phyloP scores from a whole-genome alignment of 2,329 filamentous ascomycete genomes.

The Beauveria scarabaeidicola region DNA sequence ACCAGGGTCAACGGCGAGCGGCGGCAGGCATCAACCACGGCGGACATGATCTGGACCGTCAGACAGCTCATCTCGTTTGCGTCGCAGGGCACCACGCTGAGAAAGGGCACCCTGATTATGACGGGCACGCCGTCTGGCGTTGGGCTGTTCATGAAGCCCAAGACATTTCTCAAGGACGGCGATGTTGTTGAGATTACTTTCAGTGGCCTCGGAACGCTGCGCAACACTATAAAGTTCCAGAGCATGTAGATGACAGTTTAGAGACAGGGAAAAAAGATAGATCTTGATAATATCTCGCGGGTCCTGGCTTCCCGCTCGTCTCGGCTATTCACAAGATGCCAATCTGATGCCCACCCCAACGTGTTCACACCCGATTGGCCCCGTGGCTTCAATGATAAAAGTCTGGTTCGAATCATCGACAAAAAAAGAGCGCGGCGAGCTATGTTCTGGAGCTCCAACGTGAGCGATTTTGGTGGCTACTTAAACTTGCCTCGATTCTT shows the following conservation, averaged over 20 bases:
- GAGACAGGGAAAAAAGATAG: not conserved
- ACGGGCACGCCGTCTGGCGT: constrained; percentile 39
- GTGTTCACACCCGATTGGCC: too few relatives aligned
- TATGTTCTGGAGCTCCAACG: too few relatives aligned
- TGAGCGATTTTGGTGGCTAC: too few relatives aligned
- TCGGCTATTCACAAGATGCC: too few relatives aligned
- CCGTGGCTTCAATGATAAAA: too few relatives aligned
- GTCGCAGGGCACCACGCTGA: constrained; percentile 28
- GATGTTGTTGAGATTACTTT: constrained; percentile 23
- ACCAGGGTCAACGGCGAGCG: constrained; percentile 36
- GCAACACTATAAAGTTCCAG: not conserved
- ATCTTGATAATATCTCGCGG: too few relatives aligned
- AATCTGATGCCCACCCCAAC: too few relatives aligned
- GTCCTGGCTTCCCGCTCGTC: too few relatives aligned
- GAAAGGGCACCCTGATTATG: constrained; percentile 38
- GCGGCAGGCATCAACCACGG: constrained; percentile 31
- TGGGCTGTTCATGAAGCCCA: constrained; percentile 21
- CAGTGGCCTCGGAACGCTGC: not conserved
- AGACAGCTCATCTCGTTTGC: constrained; percentile 34
- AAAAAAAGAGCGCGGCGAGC: too few relatives aligned
- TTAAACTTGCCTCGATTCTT: too few relatives aligned
- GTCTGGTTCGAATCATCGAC: too few relatives aligned
- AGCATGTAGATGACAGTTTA: not conserved
- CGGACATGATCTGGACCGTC: constrained; percentile 39
- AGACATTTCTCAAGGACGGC: constrained; percentile 25